Percentiles rank a stretch among this genome's conserved stretches.
These are phyloP conservation scores for Coprinopsis strossmayeri DNA, from an alignment of 768 basidiomycete species.

Conservation along the genomic window DNA sequence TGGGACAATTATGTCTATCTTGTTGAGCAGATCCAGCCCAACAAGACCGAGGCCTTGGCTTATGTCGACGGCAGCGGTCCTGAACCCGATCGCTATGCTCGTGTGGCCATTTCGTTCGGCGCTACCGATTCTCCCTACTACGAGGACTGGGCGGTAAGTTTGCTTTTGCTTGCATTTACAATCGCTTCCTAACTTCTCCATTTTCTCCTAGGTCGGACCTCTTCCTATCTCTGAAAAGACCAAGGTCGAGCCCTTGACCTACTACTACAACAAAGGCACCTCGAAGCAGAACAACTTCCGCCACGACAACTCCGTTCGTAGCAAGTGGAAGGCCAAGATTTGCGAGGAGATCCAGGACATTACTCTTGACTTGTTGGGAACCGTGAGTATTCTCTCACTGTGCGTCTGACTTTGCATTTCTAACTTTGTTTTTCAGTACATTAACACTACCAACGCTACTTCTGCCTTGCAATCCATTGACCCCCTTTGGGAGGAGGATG, in stretches of 20 bases:
- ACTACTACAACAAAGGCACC: conserved; percentile 7
- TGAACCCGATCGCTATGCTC: conserved; percentile 1
- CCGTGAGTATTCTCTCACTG: not conserved
- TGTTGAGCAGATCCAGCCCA: conserved; percentile 4
- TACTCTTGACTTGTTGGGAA: not conserved
- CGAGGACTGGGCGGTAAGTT: conserved; percentile 2
- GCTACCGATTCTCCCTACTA: conserved; percentile 1
- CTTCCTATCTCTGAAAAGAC: conserved; percentile 2
- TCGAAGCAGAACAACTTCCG: conserved; percentile 5
- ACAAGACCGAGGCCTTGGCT: conserved; percentile 3
- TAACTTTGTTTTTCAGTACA: not conserved
- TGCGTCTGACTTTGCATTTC: too few relatives aligned
- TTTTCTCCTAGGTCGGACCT: not conserved
- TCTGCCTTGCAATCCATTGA: conserved; percentile 2
- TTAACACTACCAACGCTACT: conserved; percentile 3
- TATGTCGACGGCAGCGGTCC: conserved; percentile 2
- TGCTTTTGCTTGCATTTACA: not conserved
- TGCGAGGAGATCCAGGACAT: conserved; percentile 2
- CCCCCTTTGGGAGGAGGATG: conserved; percentile 4
- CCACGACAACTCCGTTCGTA: not conserved
- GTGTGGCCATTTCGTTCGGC: conserved; percentile 4
- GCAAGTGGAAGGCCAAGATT: not conserved
- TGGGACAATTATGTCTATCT: conserved; percentile 6
- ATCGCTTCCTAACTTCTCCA: not conserved
- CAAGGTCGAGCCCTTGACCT: conserved; percentile 2